Evolutionary conservation across 192 early-diverging fungal genomes (phyloP).

Genomic region (Linnemannia exigua): DNA sequence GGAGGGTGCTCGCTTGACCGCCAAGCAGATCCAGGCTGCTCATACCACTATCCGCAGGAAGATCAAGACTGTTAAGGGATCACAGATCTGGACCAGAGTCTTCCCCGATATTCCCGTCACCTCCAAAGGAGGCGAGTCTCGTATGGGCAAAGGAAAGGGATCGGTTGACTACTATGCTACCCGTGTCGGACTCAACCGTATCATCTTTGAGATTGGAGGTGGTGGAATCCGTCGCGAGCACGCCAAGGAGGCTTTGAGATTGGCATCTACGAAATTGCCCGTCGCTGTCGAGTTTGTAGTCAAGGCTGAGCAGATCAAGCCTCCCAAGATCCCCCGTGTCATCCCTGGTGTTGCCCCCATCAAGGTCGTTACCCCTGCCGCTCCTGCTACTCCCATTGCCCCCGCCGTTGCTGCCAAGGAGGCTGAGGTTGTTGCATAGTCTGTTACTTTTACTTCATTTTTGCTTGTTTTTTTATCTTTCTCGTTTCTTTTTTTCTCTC

Average conservation of each 20-base stretch:
- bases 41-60: slow-evolving; percentile 81
- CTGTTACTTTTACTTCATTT: neutral
- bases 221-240: slow-evolving; percentile 85
- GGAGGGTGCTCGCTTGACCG: slow-evolving; percentile 84
- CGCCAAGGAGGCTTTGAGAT: slow-evolving; percentile 81
- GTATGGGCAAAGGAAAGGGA: slow-evolving; percentile 99
- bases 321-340: slow-evolving; percentile 42
- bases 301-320: slow-evolving; percentile 58
- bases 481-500: neutral
- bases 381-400: neutral
- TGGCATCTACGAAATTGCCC: slow-evolving; percentile 75
- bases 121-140: slow-evolving; percentile 89
- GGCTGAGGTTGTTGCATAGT: slow-evolving; percentile 34
- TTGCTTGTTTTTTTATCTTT: neutral
- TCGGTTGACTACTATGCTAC: slow-evolving; percentile 94
- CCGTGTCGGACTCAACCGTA: slow-evolving; percentile 88
- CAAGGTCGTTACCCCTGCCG: neutral
- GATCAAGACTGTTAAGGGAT: slow-evolving; percentile 90
- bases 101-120: slow-evolving; percentile 96
- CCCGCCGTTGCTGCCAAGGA: slow-evolving; percentile 3
- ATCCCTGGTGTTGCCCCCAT: slow-evolving; percentile 27
- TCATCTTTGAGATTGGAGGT: slow-evolving; percentile 90
- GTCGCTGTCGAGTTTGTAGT: slow-evolving; percentile 79
- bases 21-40: slow-evolving; percentile 86
- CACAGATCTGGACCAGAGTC: slow-evolving; percentile 86